Evolutionary conservation across 352 stramenopile species (phyloP).

Genomic region (Pilasporangium apinafurcum): DNA sequence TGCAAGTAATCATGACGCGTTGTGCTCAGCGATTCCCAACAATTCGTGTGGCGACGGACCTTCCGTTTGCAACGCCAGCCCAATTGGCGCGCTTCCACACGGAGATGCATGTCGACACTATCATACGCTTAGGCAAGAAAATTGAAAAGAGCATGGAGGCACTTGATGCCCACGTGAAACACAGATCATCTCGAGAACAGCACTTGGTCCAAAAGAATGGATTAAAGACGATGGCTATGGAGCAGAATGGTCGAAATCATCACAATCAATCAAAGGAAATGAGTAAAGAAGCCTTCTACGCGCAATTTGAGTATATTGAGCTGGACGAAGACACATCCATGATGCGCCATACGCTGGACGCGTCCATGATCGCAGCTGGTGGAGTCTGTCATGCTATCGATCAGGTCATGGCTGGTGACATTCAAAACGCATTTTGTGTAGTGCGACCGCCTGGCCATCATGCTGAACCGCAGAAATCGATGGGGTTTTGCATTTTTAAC

Average conservation of each 20-base stretch:
- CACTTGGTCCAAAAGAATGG: not conserved
- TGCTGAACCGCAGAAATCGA: constrained; percentile 30
- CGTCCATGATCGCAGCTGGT: constrained; percentile 60
- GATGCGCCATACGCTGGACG: constrained; percentile 59
- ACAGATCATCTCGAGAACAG: too few species aligned
- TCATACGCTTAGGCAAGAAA: constrained; percentile 39
- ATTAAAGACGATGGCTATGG: not conserved
- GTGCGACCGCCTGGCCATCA: constrained; percentile 65
- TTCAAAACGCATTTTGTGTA: constrained; percentile 85
- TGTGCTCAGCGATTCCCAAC: constrained; percentile 22
- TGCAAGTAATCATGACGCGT: constrained; percentile 33
- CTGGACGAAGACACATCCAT: constrained; percentile 61
- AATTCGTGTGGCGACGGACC: constrained; percentile 12
- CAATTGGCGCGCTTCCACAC: constrained; percentile 59
- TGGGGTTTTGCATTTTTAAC: constrained; percentile 96
- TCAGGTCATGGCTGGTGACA: constrained; percentile 19
- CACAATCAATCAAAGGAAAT: constrained; percentile 13
- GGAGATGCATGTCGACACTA: constrained; percentile 45
- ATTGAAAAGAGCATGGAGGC: constrained; percentile 56
- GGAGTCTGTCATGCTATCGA: constrained; percentile 77
- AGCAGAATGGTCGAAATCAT: constrained; percentile 3
- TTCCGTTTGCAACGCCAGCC: constrained; percentile 26
- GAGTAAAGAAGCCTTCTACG: constrained; percentile 40
- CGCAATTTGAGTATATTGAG: constrained; percentile 61
- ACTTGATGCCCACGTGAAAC: constrained; percentile 16